phyloP scores from a whole-genome alignment of 2,329 filamentous ascomycete genomes.

The Claviceps capensis region DNA sequence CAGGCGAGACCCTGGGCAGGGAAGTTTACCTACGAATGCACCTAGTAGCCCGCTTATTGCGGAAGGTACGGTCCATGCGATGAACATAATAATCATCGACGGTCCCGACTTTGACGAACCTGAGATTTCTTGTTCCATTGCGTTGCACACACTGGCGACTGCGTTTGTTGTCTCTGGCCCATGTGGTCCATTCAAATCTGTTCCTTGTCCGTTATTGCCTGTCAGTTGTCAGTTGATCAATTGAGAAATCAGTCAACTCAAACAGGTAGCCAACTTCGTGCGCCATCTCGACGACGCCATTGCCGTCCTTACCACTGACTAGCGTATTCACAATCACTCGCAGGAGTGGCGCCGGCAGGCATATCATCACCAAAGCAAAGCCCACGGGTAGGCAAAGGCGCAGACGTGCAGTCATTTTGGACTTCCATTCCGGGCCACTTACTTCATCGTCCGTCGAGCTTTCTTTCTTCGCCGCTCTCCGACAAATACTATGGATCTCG shows the following conservation, averaged over 20 bases:
- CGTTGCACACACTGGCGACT: not conserved
- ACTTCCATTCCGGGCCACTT: not conserved
- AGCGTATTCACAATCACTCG: not conserved
- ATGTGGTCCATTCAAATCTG: too few relatives aligned
- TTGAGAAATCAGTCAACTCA: not conserved
- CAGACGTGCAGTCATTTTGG: not conserved
- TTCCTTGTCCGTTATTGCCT: not conserved
- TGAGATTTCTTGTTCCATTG: not conserved
- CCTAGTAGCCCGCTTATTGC: not conserved
- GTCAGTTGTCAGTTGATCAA: not conserved
- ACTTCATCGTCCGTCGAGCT: not conserved
- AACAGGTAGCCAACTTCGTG: not conserved
- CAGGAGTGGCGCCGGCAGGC: not conserved
- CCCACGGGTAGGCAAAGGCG: too few relatives aligned
- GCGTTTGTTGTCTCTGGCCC: too few relatives aligned
- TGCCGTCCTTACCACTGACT: not conserved
- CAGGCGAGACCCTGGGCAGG: too few relatives aligned
- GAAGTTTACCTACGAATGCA: not conserved
- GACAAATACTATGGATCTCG: slow-evolving; percentile 4
- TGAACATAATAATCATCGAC: not conserved
- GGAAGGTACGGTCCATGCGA: not conserved
- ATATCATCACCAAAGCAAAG: not conserved
- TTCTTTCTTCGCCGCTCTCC: not conserved
- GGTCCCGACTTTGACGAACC: not conserved
- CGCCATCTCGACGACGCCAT: not conserved